phyloP scores from a whole-genome alignment of 345 rosid genomes.

The Camelina laxa region DNA sequence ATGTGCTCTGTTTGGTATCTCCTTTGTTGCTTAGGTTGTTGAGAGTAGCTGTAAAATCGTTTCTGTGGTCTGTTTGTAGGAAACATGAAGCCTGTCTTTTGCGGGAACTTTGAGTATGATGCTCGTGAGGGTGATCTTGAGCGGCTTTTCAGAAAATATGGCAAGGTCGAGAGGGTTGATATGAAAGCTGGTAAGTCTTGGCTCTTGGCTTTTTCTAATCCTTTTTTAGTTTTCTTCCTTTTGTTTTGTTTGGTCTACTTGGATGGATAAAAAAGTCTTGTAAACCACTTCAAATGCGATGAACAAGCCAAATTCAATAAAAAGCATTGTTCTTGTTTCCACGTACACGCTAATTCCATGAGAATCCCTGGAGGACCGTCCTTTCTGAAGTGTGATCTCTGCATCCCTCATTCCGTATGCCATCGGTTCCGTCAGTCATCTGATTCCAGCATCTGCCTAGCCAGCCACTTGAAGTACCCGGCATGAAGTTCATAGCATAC shows the following conservation, averaged over 20 bases:
- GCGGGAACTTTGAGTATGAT: constrained; percentile 94
- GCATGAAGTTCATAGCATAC: constrained; percentile 54
- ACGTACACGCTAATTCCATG: neutral
- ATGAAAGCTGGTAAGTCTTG: constrained; percentile 85
- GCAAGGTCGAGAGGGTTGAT: constrained; percentile 88
- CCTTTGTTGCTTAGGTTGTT: neutral
- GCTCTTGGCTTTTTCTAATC: neutral
- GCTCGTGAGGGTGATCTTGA: constrained; percentile 86
- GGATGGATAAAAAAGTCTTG: constrained; percentile 2
- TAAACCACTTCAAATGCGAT: constrained; percentile 23
- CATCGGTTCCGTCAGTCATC: constrained; percentile 3
- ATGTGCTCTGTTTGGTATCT: neutral
- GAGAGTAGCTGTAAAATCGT: neutral
- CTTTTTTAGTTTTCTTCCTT: neutral
- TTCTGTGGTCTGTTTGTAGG: constrained; percentile 29
- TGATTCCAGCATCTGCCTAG: neutral
- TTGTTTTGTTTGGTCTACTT: neutral
- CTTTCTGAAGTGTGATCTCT: neutral
- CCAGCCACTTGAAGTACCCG: neutral
- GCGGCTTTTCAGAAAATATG: constrained; percentile 81
- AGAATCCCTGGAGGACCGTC: neutral
- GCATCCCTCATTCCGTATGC: neutral
- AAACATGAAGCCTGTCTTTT: constrained; percentile 84
- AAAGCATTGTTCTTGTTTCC: neutral
- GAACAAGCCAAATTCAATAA: constrained; percentile 16